Evolutionary conservation across 192 early-diverging fungal genomes (phyloP).

Genomic region (Allomyces macrogynus): DNA sequence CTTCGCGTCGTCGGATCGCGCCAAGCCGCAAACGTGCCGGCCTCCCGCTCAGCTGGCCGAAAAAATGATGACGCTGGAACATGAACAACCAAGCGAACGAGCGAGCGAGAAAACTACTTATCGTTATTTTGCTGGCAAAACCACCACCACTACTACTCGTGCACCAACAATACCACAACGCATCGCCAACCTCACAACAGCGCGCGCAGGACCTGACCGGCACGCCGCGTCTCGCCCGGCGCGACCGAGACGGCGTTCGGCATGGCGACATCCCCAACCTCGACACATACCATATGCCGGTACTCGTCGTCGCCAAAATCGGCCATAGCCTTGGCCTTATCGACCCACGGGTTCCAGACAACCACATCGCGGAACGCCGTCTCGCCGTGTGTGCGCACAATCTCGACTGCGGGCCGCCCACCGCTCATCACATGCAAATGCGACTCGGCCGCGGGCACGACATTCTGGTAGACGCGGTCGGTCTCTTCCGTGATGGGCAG

Average conservation of each 20-base stretch:
- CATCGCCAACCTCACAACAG: too few relatives aligned
- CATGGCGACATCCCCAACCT: conserved; percentile 52
- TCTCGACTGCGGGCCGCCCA: conserved; percentile 4
- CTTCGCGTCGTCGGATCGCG: too few relatives aligned
- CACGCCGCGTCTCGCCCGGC: conserved; percentile 47
- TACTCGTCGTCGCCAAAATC: conserved; percentile 83
- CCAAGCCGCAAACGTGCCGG: too few relatives aligned
- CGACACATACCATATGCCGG: conserved; percentile 74
- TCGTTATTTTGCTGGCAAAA: too few relatives aligned
- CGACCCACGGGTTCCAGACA: conserved; percentile 93
- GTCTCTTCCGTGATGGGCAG: conserved; percentile 49
- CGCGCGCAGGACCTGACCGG: conserved; percentile 38
- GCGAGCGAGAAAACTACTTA: too few relatives aligned
- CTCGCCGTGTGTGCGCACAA: conserved; percentile 12
- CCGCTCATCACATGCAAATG: conserved; percentile 11
- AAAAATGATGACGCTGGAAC: too few relatives aligned
- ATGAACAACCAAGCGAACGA: too few relatives aligned
- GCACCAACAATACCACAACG: too few relatives aligned
- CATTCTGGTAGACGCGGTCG: conserved; percentile 67
- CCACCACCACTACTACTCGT: too few relatives aligned
- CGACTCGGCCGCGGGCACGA: conserved; percentile 14
- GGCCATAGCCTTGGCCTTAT: conserved; percentile 63
- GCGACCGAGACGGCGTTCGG: conserved; percentile 26
- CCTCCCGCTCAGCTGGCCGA: too few relatives aligned
- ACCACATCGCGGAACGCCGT: conserved; percentile 35